phyloP scores from a whole-genome alignment of 768 basidiomycete species.

The Hemileccinum rubropunctum region DNA sequence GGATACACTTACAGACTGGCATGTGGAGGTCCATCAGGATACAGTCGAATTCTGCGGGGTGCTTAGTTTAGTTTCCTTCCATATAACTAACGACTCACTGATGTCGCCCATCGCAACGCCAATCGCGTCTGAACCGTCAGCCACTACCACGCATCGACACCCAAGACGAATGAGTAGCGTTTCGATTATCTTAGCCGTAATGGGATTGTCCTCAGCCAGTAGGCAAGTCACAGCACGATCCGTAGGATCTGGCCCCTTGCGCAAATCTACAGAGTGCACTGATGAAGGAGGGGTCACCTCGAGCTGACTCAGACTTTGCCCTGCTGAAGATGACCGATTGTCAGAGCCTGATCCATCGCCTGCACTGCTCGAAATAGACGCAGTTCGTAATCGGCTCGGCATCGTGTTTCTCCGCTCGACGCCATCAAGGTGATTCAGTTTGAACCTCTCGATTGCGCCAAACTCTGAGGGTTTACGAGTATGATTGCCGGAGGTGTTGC shows the following conservation, averaged over 20 bases:
- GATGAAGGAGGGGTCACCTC: conserved; percentile 77
- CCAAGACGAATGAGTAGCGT: conserved; percentile 91
- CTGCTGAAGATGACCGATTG: conserved; percentile 60
- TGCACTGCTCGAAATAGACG: conserved; percentile 79
- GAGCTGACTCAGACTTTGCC: conserved; percentile 50
- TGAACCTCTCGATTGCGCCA: conserved; percentile 86
- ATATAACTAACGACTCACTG: conserved; percentile 53
- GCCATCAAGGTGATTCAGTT: conserved; percentile 74
- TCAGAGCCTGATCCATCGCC: conserved; percentile 81
- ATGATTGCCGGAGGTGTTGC: conserved; percentile 54
- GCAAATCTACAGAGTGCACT: conserved; percentile 79
- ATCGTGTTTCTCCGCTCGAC: conserved; percentile 78
- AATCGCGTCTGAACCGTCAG: conserved; percentile 95
- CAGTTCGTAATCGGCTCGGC: conserved; percentile 84
- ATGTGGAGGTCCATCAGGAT: conserved; percentile 95
- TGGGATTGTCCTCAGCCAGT: conserved; percentile 96
- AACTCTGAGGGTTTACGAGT: conserved; percentile 86
- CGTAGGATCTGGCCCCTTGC: conserved; percentile 70
- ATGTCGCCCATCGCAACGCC: conserved; percentile 97
- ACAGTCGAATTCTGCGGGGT: conserved; percentile 79
- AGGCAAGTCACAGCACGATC: conserved; percentile 92
- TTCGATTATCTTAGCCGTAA: conserved; percentile 96
- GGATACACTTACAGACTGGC: conserved; percentile 72
- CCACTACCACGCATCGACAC: conserved; percentile 92
- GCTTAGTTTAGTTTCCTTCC: conserved; percentile 5